Evolutionary conservation across 495 filamentous ascomycete species (phyloP), one percentile per base, ranked within the genome.

Genomic region (Trichoderma parareesei): DNA sequence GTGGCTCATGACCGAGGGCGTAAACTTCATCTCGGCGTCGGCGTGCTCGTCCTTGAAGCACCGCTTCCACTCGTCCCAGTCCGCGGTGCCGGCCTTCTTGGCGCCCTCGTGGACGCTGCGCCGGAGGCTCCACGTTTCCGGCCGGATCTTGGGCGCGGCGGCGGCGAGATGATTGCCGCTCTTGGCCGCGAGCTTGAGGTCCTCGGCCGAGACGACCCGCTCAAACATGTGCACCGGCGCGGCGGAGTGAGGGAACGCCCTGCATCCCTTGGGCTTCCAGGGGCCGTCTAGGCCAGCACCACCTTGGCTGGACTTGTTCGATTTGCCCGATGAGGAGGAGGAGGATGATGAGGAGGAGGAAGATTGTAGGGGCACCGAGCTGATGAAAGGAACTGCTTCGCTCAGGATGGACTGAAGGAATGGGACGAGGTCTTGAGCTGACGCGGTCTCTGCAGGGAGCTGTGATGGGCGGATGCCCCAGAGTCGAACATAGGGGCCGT

Each of bases 121-220:
- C 40, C 91, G 81, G 61, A 82, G 87, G 65, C 85, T 84, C 90
- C 90, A 91, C 64, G 79, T 82, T 70, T 91, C 87, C 37, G 76
- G 75, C 41, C 73, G 66, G 10, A 65, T 49, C 43, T 70, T 73
- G 8, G 60, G 64, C 65, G 20, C 38, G 38, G 5, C 37, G 18
- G 1, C 8, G 1, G 42, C n/a, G n/a, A n/a, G n/a, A n/a, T n/a
- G 49, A 2, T 48, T 57, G 4, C 67, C 60, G 42, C 64, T 42
- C 0, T 59, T n/a, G 3, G 59, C 70, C 13, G 73, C 63, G 16
- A 63, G 46, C 40, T 69, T 67, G 16, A 83, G 67, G 38, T 77
- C 77, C 44, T 68, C 66, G 9, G 71, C 72, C n/a, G 72, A 67
- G 61, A 85, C 73, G 5, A 70, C 68, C 60, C 72, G 74, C 55